These are phyloP conservation scores for Mortierella sp. DNA, from an alignment of 371 early-diverging fungal species.

Conservation along the genomic window DNA sequence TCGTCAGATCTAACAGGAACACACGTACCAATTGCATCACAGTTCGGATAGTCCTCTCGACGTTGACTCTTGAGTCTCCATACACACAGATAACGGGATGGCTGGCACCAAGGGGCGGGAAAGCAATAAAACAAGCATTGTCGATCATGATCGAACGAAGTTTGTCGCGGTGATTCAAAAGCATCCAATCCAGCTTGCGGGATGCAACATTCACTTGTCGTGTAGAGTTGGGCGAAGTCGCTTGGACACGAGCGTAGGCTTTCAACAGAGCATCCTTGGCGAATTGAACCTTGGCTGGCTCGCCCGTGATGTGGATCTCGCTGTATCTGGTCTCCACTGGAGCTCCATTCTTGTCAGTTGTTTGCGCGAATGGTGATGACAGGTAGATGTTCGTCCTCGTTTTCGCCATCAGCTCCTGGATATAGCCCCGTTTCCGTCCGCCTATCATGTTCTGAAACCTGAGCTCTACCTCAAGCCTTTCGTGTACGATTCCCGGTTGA, in stretches of 20 bases:
- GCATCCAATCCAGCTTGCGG: conserved; percentile 83
- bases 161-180: conserved; percentile 67
- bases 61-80: conserved; percentile 78
- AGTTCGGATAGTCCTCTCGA: conserved; percentile 77
- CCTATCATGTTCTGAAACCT: conserved; percentile 72
- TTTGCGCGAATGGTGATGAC: conserved; percentile 69
- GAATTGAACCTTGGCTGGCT: conserved; percentile 36
- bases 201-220: conserved; percentile 56
- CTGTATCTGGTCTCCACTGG: conserved; percentile 40
- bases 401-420: conserved; percentile 78
- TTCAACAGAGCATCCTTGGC: conserved; percentile 35
- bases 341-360: conserved; percentile 35
- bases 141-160: conserved; percentile 79
- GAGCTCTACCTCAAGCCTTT: conserved; percentile 40
- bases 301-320: conserved; percentile 53
- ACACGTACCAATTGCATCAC: conserved; percentile 74
- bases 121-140: conserved; percentile 70
- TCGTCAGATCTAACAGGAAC: background rate
- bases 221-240: conserved; percentile 24
- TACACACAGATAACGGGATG: conserved; percentile 63
- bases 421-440: conserved; percentile 73
- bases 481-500: conserved; percentile 55
- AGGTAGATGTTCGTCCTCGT: conserved; percentile 81
- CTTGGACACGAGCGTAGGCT: conserved; percentile 27
- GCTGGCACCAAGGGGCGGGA: conserved; percentile 73